Conservation (phyloP, 2,329 filamentous ascomycete species). For the Arthroderma uncinatum region DNA sequence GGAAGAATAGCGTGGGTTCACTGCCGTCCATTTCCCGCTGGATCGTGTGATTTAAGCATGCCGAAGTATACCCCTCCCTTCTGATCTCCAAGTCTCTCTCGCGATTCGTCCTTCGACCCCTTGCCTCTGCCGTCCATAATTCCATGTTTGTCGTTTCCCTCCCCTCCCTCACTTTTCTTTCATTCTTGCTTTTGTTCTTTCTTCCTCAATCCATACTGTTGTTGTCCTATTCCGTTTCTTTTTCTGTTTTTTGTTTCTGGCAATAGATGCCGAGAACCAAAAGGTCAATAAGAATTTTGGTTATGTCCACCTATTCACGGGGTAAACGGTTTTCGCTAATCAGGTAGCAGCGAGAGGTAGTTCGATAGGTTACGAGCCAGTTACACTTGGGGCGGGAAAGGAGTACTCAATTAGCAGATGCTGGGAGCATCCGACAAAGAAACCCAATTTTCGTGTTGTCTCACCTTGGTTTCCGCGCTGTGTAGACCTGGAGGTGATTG, state of each 20-base stretch:
- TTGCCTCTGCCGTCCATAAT: background rate
- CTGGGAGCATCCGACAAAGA: conserved; percentile 3
- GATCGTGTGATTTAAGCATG: background rate
- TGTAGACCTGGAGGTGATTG: conserved; percentile 43
- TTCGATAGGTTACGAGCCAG: background rate
- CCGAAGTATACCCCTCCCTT: background rate
- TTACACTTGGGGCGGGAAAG: background rate
- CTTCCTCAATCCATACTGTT: background rate
- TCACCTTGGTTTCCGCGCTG: conserved; percentile 29
- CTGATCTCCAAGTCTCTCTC: background rate
- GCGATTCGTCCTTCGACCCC: background rate
- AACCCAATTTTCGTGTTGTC: background rate
- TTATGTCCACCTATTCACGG: background rate
- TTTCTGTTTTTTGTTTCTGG: background rate
- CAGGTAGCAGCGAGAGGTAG: background rate
- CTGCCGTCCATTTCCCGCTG: background rate
- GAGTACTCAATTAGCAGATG: conserved; percentile 4
- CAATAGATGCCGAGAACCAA: background rate
- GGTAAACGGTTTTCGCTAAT: background rate
- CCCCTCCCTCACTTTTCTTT: background rate
- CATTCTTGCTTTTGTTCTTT: too few species aligned
- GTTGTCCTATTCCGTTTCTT: background rate
- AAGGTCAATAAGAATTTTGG: background rate
- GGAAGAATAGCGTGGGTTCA: background rate
- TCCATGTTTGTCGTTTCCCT: background rate